phyloP scores from a whole-genome alignment of 805 yeast genomes.

The Candida adriatica region DNA sequence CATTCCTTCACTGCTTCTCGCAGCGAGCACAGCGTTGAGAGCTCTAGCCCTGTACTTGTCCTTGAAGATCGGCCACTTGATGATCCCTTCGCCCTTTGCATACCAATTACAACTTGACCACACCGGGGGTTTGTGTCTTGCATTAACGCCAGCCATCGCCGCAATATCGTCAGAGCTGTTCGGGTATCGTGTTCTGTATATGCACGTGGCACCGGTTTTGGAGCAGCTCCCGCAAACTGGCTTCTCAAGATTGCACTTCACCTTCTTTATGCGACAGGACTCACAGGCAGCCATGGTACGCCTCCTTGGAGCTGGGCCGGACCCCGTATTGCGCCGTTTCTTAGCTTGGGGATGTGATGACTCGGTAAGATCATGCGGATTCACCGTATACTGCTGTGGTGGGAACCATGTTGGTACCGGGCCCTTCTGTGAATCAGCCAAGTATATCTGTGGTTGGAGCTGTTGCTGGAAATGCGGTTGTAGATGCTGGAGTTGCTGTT shows the following conservation, averaged over 20 bases:
- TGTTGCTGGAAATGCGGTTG: conserved; percentile 1
- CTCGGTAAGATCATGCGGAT: too few relatives aligned
- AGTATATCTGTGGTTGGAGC: too few relatives aligned
- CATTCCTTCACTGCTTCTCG: conserved; percentile 4
- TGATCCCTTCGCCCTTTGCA: conserved; percentile 12
- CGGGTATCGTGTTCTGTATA: conserved; percentile 12
- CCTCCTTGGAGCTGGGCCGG: conserved; percentile 7
- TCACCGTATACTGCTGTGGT: too few relatives aligned
- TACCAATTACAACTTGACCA: conserved; percentile 21
- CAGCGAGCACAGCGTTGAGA: conserved; percentile 9
- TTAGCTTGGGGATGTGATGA: neutral
- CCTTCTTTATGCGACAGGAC: conserved; percentile 37
- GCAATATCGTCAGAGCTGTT: conserved; percentile 3
- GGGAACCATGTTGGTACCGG: too few relatives aligned
- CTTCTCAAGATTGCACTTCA: conserved; percentile 39
- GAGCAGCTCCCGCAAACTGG: conserved; percentile 41
- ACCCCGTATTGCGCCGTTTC: conserved; percentile 2
- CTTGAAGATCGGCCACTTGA: conserved; percentile 18
- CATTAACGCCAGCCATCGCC: conserved; percentile 5
- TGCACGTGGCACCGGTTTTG: conserved; percentile 13
- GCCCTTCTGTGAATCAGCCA: too few relatives aligned
- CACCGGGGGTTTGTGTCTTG: conserved; percentile 6
- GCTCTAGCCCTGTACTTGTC: conserved; percentile 7
- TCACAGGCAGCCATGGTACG: conserved; percentile 30
- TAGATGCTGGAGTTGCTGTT: conserved; percentile 2